Base-by-base conservation (phyloP, 352 stramenopile genomes). In the Phytophthora melonis region DNA sequence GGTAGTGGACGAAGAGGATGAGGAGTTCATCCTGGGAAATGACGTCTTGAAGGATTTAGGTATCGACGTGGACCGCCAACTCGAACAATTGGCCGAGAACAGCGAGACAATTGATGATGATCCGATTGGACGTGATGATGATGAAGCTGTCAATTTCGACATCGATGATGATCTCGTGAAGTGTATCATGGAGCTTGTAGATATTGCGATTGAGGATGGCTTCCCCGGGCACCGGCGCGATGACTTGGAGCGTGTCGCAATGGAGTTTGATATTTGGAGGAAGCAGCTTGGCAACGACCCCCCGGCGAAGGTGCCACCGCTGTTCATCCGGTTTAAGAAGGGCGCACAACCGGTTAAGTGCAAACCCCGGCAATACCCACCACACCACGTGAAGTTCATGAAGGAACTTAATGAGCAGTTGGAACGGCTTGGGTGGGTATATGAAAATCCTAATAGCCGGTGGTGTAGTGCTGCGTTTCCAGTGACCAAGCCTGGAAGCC, bases 21-120 rank as follows among this genome's bases (percentile, higher is more conserved):
- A 30, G 6, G 43, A 58, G 19, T 65, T 57, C n/a, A 57, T 65
- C 43, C 7, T 65, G 0, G 43, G 45, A 3, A 56, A 65, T 8
- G 23, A 65, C 23, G 25, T 65, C 11, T n/a, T 65, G 18, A 3
- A 16, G 18, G 25, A 57, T 5, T 14, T 65, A 18, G 45, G 9
- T 2, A 65, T 65, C 8, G 45, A 65, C 18, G 27, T 57, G 4
- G 58, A 57, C 18, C 58, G 14, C 1, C 45, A 65, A 30, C 18
- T 49, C 0, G 43, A 65, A 11, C 45, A 65, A 13, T 19, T 65
- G n/a, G n/a, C 30, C 13, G 58, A 57, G 9, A 39, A 54, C 16
- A 54, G 16, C 1, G 58, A 64, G 4, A 54, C 21, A 1, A 9
- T 43, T 21, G 39, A 64, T 27, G 25, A 39, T 27, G 41, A 55